These are phyloP conservation scores for Emergomyces pasteurianus DNA, from an alignment of 2,329 filamentous ascomycete genomes.

Conservation along the genomic window DNA sequence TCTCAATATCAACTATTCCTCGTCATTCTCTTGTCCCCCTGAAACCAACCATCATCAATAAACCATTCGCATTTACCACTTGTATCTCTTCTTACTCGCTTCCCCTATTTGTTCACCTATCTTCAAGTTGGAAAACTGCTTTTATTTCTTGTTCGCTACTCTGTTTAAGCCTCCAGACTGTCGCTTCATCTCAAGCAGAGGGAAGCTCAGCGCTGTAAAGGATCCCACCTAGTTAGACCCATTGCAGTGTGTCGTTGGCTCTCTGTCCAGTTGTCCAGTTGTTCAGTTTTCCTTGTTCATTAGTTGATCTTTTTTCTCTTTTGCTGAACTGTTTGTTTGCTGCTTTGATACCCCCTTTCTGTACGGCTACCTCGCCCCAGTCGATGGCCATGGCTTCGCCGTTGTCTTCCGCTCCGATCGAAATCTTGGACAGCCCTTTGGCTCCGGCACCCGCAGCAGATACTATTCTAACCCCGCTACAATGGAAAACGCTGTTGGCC, in stretches of 20 bases:
- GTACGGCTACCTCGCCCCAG: not conserved
- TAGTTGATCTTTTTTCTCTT: not conserved
- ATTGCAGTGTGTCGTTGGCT: not conserved
- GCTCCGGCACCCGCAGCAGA: constrained; percentile 34
- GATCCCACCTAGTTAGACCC: not conserved
- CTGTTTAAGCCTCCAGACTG: not conserved
- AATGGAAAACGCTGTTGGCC: constrained; percentile 49
- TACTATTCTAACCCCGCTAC: constrained; percentile 40
- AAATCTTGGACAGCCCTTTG: constrained; percentile 33
- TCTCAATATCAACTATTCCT: not conserved
- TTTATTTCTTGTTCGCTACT: not conserved
- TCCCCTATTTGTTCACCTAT: not conserved
- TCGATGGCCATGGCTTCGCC: not conserved
- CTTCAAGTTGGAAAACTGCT: not conserved
- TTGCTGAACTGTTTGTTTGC: not conserved
- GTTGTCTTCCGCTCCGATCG: constrained; percentile 4
- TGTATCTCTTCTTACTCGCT: not conserved
- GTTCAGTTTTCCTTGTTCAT: not conserved
- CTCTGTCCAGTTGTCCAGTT: not conserved
- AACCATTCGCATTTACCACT: not conserved
- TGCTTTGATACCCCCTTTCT: not conserved
- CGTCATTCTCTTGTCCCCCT: not conserved
- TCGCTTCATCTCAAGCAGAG: not conserved
- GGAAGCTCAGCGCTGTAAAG: not conserved
- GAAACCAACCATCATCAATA: not conserved